Conservation (phyloP, 192 early-diverging fungal genomes). For the Chytriomyces sp. region DNA sequence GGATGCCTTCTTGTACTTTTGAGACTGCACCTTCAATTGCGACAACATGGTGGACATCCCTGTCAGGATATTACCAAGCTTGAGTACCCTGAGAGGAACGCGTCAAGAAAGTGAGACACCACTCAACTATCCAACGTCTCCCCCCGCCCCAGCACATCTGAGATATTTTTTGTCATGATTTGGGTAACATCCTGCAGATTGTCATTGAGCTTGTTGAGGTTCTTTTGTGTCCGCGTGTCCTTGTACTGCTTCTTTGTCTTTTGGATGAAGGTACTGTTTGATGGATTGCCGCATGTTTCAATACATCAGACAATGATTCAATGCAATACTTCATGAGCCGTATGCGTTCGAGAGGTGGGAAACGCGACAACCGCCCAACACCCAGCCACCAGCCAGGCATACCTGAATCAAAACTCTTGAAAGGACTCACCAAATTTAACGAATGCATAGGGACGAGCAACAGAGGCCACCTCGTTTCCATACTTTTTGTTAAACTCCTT, state of each 20-base stretch:
- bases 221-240: conserved; percentile 89
- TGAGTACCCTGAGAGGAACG: no score
- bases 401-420: no score
- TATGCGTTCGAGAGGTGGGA: no score
- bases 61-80: conserved; percentile 29
- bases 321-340: no score
- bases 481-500: conserved; percentile 93
- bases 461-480: conserved; percentile 85
- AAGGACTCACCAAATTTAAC: conserved; percentile 82
- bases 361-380: no score
- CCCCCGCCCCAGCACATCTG: conserved; percentile 90
- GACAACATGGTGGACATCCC: conserved; percentile 70
- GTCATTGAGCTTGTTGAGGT: conserved; percentile 91
- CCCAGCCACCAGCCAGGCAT: no score
- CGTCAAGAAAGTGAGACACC: not conserved
- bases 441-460: conserved; percentile 93
- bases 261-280: conserved; percentile 92
- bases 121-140: conserved; percentile 71
- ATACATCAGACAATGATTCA: no score
- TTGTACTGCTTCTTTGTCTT: conserved; percentile 96
- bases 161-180: conserved; percentile 99
- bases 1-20: conserved; percentile 86
- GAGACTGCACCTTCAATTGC: conserved; percentile 67
- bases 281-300: no score
- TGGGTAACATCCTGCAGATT: conserved; percentile 94